A percentile compares a stretch with the other conserved stretches of the same genome.
Conservation (phyloP, 2,329 filamentous ascomycete species). For the Talaromyces sp. region DNA sequence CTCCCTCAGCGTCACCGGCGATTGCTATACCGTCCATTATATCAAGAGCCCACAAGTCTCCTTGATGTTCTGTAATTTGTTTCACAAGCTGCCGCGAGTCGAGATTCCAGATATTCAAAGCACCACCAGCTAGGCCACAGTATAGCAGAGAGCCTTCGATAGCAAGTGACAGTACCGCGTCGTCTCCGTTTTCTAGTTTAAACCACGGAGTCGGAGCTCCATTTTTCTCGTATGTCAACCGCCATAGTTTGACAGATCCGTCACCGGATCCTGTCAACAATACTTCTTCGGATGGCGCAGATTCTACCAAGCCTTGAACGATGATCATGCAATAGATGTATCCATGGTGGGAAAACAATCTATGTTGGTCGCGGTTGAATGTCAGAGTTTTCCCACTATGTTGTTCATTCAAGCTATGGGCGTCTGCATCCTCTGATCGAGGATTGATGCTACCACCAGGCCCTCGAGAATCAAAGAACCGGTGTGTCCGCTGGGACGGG, state of each 20-base stretch:
- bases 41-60: slow-evolving; percentile 81
- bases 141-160: slow-evolving; percentile 92
- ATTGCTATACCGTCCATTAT: slow-evolving; percentile 83
- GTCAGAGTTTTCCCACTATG: slow-evolving; percentile 69
- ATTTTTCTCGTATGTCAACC: slow-evolving; percentile 59
- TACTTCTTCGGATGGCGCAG: slow-evolving; percentile 67
- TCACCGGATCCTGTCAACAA: slow-evolving; percentile 90
- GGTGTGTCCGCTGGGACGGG: slow-evolving; percentile 73
- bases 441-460: slow-evolving; percentile 79
- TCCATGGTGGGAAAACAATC: slow-evolving; percentile 88
- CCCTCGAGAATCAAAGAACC: slow-evolving; percentile 89
- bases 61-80: slow-evolving; percentile 75
- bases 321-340: slow-evolving; percentile 97
- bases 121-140: slow-evolving; percentile 79
- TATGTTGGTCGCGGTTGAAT: slow-evolving; percentile 76
- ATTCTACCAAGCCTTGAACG: slow-evolving; percentile 68
- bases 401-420: slow-evolving; percentile 48
- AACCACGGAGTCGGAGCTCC: slow-evolving; percentile 70
- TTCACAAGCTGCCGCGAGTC: slow-evolving; percentile 89
- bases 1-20: slow-evolving; percentile 86
- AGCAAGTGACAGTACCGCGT: slow-evolving; percentile 71
- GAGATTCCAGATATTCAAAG: slow-evolving; percentile 94
- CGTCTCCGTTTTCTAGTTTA: slow-evolving; percentile 61
- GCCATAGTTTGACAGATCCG: slow-evolving; percentile 93
- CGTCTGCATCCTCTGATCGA: slow-evolving; percentile 59